Evolutionary conservation across 148 eudicot genomes (phyloP), one percentile per base, ranked within the genome.

Genomic region (Pharnaceum exiguum): DNA sequence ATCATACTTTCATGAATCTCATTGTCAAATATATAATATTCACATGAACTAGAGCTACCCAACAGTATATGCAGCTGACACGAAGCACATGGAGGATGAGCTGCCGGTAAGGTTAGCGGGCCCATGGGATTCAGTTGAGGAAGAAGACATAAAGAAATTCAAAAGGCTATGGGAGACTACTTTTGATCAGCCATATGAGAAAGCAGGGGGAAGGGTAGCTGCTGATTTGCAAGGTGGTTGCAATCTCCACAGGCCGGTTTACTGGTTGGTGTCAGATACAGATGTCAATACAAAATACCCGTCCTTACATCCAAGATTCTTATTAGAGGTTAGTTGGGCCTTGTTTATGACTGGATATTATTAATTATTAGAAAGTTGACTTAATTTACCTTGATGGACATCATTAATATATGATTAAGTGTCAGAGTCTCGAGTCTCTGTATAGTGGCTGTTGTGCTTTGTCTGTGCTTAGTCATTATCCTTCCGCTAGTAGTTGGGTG

Each of bases 101-200:
- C 56, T 84, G 22, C 55, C 80, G 72, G 43, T 43, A 26, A 87
- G 77, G 76, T 70, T 85, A 69, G 74, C 72, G 37, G 80, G 77
- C n/a, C 70, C 79, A 48, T 74, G 84, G 78, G 82, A 81, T 52
- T 55, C 63, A 21, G 71, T 69, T 28, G 66, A 59, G 17, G 77
- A 77, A 64, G 85, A 79, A 62, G 80, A 68, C 48, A 63, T 79
- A 9, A 75, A 81, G 46, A 68, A 77, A 67, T 83, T 77, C 16
- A 88, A 76, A 59, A 75, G 65, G 69, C 71, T 85, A 16, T 91
- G 98, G 98, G 94, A 91, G 61, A 68, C 63, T 43, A 71, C 49
- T 18, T 91, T 82, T 71, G 80, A 85, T 70, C 84, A 81, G 59
- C 95, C 96, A 15, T 91, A 88, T 59, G 94, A 85, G 78, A 91